A percentile compares a stretch with the other conserved stretches of the same genome.
These are phyloP conservation scores for Skeletonema tropicum DNA, from an alignment of 108 stramenopile species.

Conservation along the genomic window DNA sequence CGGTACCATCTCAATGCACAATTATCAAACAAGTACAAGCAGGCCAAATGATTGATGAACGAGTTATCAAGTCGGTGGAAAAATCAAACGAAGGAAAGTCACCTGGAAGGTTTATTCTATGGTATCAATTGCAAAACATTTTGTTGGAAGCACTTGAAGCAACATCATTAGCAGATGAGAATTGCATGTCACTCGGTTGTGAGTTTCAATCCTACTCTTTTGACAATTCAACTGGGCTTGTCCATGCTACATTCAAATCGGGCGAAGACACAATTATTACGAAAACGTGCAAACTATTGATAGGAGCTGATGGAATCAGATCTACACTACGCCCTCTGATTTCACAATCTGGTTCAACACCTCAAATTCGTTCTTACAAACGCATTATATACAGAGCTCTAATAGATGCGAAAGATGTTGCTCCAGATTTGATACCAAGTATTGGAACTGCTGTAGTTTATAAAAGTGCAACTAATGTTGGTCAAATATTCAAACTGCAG, in stretches of 20 bases:
- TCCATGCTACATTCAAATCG: not conserved
- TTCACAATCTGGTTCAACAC: not conserved
- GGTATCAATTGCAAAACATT: constrained; percentile 17
- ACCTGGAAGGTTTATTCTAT: constrained; percentile 14
- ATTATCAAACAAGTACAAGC: not conserved
- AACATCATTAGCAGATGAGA: not conserved
- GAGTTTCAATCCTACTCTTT: constrained; percentile 13
- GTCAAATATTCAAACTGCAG: constrained; percentile 15
- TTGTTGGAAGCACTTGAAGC: constrained; percentile 3
- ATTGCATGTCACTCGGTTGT: constrained; percentile 7
- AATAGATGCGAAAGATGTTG: not conserved
- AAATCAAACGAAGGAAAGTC: not conserved
- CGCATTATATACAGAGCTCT: constrained; percentile 16
- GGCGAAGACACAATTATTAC: not conserved
- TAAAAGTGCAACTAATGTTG: constrained; percentile 15
- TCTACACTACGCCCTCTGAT: constrained; percentile 7
- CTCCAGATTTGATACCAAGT: not conserved
- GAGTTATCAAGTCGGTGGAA: not conserved
- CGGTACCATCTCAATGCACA: not conserved
- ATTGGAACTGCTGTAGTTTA: constrained; percentile 9
- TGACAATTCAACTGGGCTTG: constrained; percentile 4
- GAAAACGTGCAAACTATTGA: constrained; percentile 10
- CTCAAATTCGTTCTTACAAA: constrained; percentile 9
- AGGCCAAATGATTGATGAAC: not conserved
- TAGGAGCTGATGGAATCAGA: constrained; percentile 14